These are phyloP conservation scores for Linnemannia schmuckeri DNA, from an alignment of 192 early-diverging fungal species.

Conservation along the genomic window DNA sequence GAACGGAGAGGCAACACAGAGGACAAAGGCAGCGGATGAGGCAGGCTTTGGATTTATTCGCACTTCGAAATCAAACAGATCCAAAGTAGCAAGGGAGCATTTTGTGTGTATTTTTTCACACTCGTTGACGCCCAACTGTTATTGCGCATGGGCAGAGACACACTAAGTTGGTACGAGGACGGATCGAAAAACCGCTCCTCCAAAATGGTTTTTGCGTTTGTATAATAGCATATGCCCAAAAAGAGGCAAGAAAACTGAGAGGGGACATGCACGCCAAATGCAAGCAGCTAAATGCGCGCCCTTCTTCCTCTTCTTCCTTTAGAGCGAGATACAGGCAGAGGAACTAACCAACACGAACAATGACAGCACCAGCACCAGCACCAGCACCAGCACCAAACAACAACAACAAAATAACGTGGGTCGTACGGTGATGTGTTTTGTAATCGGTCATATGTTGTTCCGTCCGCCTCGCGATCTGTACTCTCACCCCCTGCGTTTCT, in stretches of 20 bases:
- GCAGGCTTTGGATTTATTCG: not conserved
- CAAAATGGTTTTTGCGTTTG: conserved; percentile 1
- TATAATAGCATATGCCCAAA: not conserved
- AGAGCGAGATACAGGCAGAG: not conserved
- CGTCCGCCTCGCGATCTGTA: not conserved
- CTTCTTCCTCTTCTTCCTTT: not conserved
- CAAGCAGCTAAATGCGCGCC: not conserved
- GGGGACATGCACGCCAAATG: not conserved
- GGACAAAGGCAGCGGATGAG: not conserved
- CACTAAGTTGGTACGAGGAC: too few relatives aligned
- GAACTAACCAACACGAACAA: not conserved
- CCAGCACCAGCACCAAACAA: too few relatives aligned
- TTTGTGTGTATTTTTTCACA: not conserved
- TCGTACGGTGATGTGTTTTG: not conserved
- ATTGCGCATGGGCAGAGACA: not conserved
- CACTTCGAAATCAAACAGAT: not conserved
- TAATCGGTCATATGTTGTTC: conserved; percentile 7
- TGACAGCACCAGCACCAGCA: not conserved
- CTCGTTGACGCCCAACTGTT: not conserved
- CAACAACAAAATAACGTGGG: too few relatives aligned
- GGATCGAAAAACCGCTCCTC: not conserved
- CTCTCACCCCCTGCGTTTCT: not conserved
- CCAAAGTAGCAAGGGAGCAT: not conserved
- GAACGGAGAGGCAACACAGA: not conserved
- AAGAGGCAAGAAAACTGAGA: not conserved